These are phyloP conservation scores for Dalbergia cultrata DNA, from an alignment of 306 rosid genomes.

Conservation along the genomic window DNA sequence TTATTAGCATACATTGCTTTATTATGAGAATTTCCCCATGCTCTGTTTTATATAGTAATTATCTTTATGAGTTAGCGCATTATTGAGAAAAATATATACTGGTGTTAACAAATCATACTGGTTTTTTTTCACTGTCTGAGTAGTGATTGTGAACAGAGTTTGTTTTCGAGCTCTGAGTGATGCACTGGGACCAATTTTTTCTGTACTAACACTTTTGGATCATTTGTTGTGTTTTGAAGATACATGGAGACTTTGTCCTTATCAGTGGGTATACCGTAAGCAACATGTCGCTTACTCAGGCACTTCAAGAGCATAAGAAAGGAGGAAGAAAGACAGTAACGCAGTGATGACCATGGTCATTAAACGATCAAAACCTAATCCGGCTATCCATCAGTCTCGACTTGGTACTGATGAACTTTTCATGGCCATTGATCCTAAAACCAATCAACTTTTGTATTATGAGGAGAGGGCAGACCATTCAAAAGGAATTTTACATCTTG, in stretches of 20 bases:
- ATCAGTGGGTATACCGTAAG: slow-evolving; percentile 96
- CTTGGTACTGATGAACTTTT: slow-evolving; percentile 96
- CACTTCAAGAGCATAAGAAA: slow-evolving; percentile 89
- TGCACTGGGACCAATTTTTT: slow-evolving; percentile 16
- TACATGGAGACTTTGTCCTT: slow-evolving; percentile 96
- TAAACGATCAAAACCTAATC: slow-evolving; percentile 87
- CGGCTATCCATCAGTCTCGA: slow-evolving; percentile 84
- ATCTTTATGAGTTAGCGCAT: slow-evolving; percentile 11
- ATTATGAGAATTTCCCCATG: background rate
- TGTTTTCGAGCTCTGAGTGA: background rate
- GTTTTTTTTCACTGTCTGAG: background rate
- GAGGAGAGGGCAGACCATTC: slow-evolving; percentile 84
- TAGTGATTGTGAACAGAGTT: slow-evolving; percentile 25
- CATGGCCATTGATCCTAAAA: slow-evolving; percentile 87
- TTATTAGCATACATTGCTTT: background rate
- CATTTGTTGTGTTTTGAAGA: slow-evolving; percentile 63
- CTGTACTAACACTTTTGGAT: slow-evolving; percentile 44
- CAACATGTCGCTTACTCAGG: slow-evolving; percentile 96
- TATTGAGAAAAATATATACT: background rate
- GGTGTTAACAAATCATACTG: background rate
- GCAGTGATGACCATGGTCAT: slow-evolving; percentile 98
- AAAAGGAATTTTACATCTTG: slow-evolving; percentile 74
- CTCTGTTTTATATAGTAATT: background rate
- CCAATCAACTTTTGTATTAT: slow-evolving; percentile 88
- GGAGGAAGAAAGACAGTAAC: slow-evolving; percentile 89